Percentiles rank a stretch among this genome's conserved stretches.
These are phyloP conservation scores for Moniliophthora roreri DNA, from an alignment of 1,284 basidiomycete species.

Conservation along the genomic window DNA sequence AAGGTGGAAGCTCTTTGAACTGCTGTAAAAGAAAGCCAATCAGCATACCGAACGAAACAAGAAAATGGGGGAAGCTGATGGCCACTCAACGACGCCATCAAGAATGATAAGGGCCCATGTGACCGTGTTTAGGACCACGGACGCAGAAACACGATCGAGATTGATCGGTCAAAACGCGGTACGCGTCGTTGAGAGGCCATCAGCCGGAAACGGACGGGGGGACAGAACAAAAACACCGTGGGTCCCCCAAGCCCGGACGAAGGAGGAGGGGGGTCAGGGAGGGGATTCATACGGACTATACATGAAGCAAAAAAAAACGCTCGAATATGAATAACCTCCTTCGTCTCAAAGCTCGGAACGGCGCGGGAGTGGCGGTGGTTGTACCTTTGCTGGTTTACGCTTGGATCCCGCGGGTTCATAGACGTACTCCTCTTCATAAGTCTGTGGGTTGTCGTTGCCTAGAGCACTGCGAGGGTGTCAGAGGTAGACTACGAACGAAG, in stretches of 20 bases:
- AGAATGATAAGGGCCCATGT: slow-evolving; percentile 39
- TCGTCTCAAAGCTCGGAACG: slow-evolving; percentile 90
- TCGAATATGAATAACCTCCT: slow-evolving; percentile 58
- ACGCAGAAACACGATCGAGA: slow-evolving; percentile 27
- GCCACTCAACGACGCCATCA: slow-evolving; percentile 34
- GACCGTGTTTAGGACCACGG: slow-evolving; percentile 31
- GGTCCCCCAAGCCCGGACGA: slow-evolving; percentile 85
- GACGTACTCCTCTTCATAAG: slow-evolving; percentile 72
- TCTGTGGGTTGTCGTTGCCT: slow-evolving; percentile 62
- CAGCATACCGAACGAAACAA: slow-evolving; percentile 13
- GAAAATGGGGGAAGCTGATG: slow-evolving; percentile 29
- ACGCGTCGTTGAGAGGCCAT: slow-evolving; percentile 37
- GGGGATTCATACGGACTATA: slow-evolving; percentile 73
- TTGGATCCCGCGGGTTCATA: slow-evolving; percentile 68
- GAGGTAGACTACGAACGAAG: slow-evolving; percentile 15
- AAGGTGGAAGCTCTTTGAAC: slow-evolving; percentile 61
- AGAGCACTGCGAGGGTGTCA: slow-evolving; percentile 48
- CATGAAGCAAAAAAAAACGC: slow-evolving; percentile 40
- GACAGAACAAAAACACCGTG: slow-evolving; percentile 69
- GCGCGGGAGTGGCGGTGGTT: slow-evolving; percentile 69
- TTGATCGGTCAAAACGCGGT: slow-evolving; percentile 36
- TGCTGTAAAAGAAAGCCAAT: slow-evolving; percentile 27
- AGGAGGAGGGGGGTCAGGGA: slow-evolving; percentile 58
- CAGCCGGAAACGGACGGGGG: slow-evolving; percentile 66
- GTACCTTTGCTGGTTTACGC: slow-evolving; percentile 80